Base-by-base conservation (phyloP, 2,329 filamentous ascomycete genomes). In the Paracamarosporium sp. region DNA sequence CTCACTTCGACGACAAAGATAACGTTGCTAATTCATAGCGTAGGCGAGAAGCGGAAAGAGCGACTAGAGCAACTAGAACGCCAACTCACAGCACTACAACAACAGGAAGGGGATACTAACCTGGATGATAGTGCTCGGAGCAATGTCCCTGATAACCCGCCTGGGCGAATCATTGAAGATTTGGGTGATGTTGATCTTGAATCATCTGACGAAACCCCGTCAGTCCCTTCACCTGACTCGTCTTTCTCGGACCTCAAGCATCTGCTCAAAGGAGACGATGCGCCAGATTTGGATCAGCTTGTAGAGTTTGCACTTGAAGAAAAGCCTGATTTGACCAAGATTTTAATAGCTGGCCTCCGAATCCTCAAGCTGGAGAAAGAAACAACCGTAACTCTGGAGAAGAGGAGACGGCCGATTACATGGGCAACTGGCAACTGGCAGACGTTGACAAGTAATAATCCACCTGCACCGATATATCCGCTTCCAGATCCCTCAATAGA, bases 31-130 rank as follows among this genome's bases (percentile, higher is more conserved):
- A 56, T 33, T 25, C 13, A 25, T 50, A 9, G 8, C 22, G 15
- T 36, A 60, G 59, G 61, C 15, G 56, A 54, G 13, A 61, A 55
- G 25, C 56, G 59, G 6, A 64, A 61, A 54, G 51, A 64, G 38
- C 36, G 54, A 36, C 13, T 61, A 20, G 51, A 48, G n/a, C 45
- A 51, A 12, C 24, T 60, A 20, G 60, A 62, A 47, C 33, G 33
- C 30, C 38, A 48, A 38, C 43, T 53, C 11, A 50, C 40, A 28
- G 35, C 51, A 6, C 35, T 52, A 17, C 25, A 43, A 41, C 33
- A 50, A 3, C 27, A 40, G n/a, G 27, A 45, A 2, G 5, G 20
- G 3, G n/a, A 33, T 31, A 9, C 50, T 13, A 46, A 5, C 8
- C 9, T 22, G 11, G 22, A 33, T n/a, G 30, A 45, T 30, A 12